phyloP scores from a whole-genome alignment of 1,284 basidiomycete genomes.

The Pisolithus thermaeus region DNA sequence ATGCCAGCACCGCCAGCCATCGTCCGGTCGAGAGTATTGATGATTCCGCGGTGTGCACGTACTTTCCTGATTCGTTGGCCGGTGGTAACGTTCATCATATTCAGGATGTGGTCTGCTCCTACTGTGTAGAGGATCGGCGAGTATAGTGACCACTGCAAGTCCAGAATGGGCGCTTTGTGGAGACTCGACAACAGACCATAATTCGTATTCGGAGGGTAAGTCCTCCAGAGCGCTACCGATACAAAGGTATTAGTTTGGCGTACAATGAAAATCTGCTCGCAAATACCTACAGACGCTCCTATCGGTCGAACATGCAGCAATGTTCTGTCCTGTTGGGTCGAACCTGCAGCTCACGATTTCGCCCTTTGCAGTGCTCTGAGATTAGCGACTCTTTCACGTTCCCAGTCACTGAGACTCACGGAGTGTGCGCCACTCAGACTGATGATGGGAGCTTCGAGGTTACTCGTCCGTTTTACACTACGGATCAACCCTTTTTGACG shows the following conservation, averaged over 20 bases:
- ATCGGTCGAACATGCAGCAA: slow-evolving; percentile 79
- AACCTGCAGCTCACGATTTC: slow-evolving; percentile 78
- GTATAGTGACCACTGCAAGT: slow-evolving; percentile 76
- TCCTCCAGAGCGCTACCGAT: slow-evolving; percentile 66
- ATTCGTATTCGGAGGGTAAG: slow-evolving; percentile 77
- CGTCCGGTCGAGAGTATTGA: slow-evolving; percentile 83
- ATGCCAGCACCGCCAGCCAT: slow-evolving; percentile 75
- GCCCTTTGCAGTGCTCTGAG: slow-evolving; percentile 37
- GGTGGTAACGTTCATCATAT: slow-evolving; percentile 68
- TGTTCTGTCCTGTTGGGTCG: slow-evolving; percentile 76
- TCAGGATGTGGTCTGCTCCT: slow-evolving; percentile 78
- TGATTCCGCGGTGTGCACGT: slow-evolving; percentile 81
- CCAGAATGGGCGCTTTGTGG: slow-evolving; percentile 74
- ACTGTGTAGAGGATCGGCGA: slow-evolving; percentile 72
- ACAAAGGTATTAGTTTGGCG: slow-evolving; percentile 1
- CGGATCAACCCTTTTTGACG: slow-evolving; percentile 69
- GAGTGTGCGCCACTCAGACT: slow-evolving; percentile 72
- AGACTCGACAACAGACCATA: slow-evolving; percentile 70
- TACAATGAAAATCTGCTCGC: not conserved
- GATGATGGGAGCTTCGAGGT: slow-evolving; percentile 74
- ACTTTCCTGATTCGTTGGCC: slow-evolving; percentile 73
- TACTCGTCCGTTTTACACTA: slow-evolving; percentile 73
- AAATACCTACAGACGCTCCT: slow-evolving; percentile 63
- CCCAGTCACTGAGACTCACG: slow-evolving; percentile 34
- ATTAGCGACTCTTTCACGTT: not conserved